Conservation (phyloP, 176 grass and related monocot genomes). For the Alloteropsis semialata region DNA sequence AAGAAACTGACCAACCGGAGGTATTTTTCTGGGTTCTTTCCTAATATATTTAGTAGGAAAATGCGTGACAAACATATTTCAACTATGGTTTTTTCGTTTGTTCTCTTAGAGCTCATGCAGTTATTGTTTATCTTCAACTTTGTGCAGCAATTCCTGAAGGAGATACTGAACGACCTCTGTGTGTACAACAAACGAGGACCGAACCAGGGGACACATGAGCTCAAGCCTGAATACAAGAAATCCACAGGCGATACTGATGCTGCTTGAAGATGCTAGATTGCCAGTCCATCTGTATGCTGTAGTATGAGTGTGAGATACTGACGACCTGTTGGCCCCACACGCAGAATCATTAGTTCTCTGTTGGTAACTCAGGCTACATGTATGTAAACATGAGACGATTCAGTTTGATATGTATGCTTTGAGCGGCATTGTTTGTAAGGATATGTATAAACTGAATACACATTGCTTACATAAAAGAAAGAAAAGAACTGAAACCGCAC, state of each 20-base stretch:
- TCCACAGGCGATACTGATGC: slow-evolving; percentile 48
- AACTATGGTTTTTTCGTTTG: background rate
- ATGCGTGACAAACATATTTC: background rate
- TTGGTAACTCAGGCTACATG: background rate
- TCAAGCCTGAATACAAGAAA: slow-evolving; percentile 94
- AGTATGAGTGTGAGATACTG: background rate
- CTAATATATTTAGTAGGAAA: background rate
- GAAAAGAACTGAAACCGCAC: background rate
- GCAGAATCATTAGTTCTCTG: background rate
- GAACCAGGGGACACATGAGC: slow-evolving; percentile 88
- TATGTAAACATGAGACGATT: background rate
- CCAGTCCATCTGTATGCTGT: background rate
- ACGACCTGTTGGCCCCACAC: background rate
- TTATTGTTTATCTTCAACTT: slow-evolving; percentile 4
- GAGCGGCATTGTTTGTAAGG: background rate
- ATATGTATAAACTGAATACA: slow-evolving; percentile 5
- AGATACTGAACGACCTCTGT: slow-evolving; percentile 82
- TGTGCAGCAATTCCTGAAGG: slow-evolving; percentile 92
- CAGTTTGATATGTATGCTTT: background rate
- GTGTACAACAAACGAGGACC: slow-evolving; percentile 94
- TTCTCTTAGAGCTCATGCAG: background rate
- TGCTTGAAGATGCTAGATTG: slow-evolving; percentile 26
- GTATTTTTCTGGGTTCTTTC: slow-evolving; percentile 32
- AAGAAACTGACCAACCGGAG: slow-evolving; percentile 95
- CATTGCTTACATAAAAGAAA: background rate